Conservation (phyloP, 768 basidiomycete species). For the Cystofilobasidium bisporidii region DNA sequence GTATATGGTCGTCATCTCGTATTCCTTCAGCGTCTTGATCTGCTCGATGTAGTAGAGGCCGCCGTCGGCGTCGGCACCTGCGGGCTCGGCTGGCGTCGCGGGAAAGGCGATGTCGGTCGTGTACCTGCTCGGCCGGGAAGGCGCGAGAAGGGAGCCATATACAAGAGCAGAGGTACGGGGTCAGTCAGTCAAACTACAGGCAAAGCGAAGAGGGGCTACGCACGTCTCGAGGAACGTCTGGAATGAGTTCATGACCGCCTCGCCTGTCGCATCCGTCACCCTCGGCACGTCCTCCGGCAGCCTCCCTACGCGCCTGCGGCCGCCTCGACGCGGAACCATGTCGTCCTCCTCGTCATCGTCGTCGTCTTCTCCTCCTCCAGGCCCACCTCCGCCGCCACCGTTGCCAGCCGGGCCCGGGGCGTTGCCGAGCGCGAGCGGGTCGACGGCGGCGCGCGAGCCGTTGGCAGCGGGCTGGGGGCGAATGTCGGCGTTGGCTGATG, state of each 20-base stretch:
- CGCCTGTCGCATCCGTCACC: constrained; percentile 88
- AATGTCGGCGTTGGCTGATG: neutral
- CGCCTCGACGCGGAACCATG: neutral
- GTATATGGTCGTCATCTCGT: constrained; percentile 88
- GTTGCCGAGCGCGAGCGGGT: constrained; percentile 16
- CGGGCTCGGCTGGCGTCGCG: constrained; percentile 63
- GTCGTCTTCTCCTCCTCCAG: constrained; percentile 3
- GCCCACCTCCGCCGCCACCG: constrained; percentile 1
- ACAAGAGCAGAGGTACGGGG: no score
- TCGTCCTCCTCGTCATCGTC: constrained; percentile 11
- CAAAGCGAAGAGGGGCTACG: no score
- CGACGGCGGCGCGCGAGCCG: neutral
- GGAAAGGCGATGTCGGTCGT: constrained; percentile 70
- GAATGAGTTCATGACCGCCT: constrained; percentile 86
- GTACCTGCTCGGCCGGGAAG: constrained; percentile 49
- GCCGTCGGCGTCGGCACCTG: constrained; percentile 45
- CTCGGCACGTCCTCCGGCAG: constrained; percentile 58
- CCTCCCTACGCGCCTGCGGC: constrained; percentile 9
- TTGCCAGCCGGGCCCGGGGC: neutral
- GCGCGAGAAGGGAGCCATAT: neutral
- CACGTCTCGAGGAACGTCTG: constrained; percentile 85
- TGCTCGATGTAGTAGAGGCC: constrained; percentile 78
- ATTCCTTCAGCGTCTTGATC: constrained; percentile 89
- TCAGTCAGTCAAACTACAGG: no score
- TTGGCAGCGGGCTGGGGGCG: neutral